Evolutionary conservation across 495 filamentous ascomycete species (phyloP), one percentile per base, ranked within the genome.

Genomic region (Bacidia rubella): DNA sequence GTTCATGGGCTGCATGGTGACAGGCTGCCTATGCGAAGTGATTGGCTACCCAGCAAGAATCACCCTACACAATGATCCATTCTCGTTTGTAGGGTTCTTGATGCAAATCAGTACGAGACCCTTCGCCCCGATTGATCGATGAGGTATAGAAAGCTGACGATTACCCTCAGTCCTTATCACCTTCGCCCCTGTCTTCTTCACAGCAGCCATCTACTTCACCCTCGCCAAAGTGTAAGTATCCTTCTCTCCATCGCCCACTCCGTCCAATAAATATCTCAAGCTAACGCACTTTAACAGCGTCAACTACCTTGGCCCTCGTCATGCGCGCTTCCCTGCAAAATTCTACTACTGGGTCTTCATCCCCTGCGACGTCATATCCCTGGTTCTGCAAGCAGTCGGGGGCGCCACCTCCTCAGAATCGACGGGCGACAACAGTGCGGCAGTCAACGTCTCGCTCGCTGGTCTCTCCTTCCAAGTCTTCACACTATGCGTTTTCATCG

Each of bases 181-280:
- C 10, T 66, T 75, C 27, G 76, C 68, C 1, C 79, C 79, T 0
- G 72, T 77, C 25, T 81, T 75, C 57, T 69, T 75, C 54, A 70
- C 75, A 12, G 78, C 78, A 0, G 76, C 70, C 15, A 75, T 82
- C 51, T 83, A 83, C 61, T 63, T 80, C 49, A 78, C 74, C n/a
- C 62, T 74, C 53, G 63, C 66, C 11, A 60, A 63, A 50, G 60
- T 62, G 67, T 68, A 49, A 55, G 65, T 62, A 9, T 25, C n/a
- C 15, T 46, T 57, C 38, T 1, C 25, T 47, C 15, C n/a, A 2
- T 7, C 19, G 44, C 39, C 47, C 35, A 43, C 2, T 9, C 11
- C 20, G 20, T 11, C 17, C 27, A 51, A 56, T 26, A 56, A n/a
- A n/a, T n/a, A n/a, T n/a, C n/a, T n/a, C n/a, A n/a, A n/a, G n/a